A percentile compares a stretch with the other conserved stretches of the same genome.
Evolutionary conservation across 768 basidiomycete species (phyloP).

Genomic region (Boletales sp.): DNA sequence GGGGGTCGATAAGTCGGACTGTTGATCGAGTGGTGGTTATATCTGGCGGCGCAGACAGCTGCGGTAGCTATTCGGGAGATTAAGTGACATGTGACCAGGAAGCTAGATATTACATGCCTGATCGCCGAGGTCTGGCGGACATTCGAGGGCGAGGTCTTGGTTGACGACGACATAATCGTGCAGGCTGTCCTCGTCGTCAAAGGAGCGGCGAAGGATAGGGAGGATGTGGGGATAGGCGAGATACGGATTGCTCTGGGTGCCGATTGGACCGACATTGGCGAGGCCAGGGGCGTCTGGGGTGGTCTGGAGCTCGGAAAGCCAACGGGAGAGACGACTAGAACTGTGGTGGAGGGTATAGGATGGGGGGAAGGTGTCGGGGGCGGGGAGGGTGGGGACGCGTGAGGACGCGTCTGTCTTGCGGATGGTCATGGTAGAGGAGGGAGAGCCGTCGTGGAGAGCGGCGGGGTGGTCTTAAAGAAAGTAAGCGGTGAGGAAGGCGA

Average conservation of each 20-base stretch:
- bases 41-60: slow-evolving; percentile 19
- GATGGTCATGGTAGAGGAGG: slow-evolving; percentile 30
- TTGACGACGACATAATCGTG: slow-evolving; percentile 43
- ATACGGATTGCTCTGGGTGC: slow-evolving; percentile 36
- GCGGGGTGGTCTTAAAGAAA: slow-evolving; percentile 14
- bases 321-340: slow-evolving; percentile 40
- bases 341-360: slow-evolving; percentile 28
- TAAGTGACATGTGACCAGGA: slow-evolving; percentile 19
- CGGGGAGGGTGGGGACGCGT: slow-evolving; percentile 3
- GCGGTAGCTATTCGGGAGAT: slow-evolving; percentile 21
- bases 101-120: slow-evolving; percentile 27
- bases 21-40: slow-evolving; percentile 31
- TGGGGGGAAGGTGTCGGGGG: slow-evolving; percentile 7
- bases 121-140: slow-evolving; percentile 16
- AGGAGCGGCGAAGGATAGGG: slow-evolving; percentile 24
- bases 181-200: slow-evolving; percentile 33
- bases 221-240: slow-evolving; percentile 38
- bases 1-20: slow-evolving; percentile 33
- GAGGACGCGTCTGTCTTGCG: slow-evolving; percentile 26
- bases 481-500: slow-evolving; percentile 29
- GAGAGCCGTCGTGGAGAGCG: slow-evolving; percentile 17
- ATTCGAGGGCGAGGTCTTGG: slow-evolving; percentile 27
- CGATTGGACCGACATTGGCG: slow-evolving; percentile 22
- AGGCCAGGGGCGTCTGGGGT: slow-evolving; percentile 15
- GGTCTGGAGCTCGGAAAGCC: slow-evolving; percentile 41